Evolutionary conservation across 805 yeast species (phyloP).

Genomic region (Yarrowia osloensis): DNA sequence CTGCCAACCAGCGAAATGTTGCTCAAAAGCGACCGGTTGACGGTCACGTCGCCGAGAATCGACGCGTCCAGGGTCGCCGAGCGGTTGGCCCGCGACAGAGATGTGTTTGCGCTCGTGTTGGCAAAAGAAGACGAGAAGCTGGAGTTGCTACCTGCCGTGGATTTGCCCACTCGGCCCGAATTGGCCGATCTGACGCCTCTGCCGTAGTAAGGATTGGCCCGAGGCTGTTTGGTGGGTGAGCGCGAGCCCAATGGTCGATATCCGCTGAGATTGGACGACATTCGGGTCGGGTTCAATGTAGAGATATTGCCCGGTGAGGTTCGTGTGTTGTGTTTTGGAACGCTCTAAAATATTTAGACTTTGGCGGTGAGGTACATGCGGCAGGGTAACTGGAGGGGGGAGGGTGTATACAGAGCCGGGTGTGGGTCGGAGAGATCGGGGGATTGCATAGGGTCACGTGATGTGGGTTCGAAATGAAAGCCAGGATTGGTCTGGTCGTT

Average conservation of each 20-base stretch:
- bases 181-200: conserved; percentile 1
- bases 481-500: no score
- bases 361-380: background rate
- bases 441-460: no score
- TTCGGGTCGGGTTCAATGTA: background rate
- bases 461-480: no score
- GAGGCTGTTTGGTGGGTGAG: conserved; percentile 4
- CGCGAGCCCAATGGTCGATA: conserved; percentile 19
- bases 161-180: background rate
- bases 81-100: background rate
- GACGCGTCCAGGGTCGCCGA: conserved; percentile 7
- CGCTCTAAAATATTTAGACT: conserved; percentile 17
- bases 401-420: no score
- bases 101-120: background rate
- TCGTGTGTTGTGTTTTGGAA: background rate
- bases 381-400: conserved; percentile 3
- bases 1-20: conserved; percentile 12
- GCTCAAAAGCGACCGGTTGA: conserved; percentile 15
- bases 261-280: conserved; percentile 23
- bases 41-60: conserved; percentile 22
- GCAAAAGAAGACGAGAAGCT: background rate
- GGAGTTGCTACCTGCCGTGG: background rate
- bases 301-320: no score
- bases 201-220: background rate
- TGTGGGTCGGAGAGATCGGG: no score